Percentiles rank a stretch among this genome's conserved stretches.
These are phyloP conservation scores for Suhomyces faveliae DNA, from an alignment of 805 yeast genomes.

Conservation along the genomic window DNA sequence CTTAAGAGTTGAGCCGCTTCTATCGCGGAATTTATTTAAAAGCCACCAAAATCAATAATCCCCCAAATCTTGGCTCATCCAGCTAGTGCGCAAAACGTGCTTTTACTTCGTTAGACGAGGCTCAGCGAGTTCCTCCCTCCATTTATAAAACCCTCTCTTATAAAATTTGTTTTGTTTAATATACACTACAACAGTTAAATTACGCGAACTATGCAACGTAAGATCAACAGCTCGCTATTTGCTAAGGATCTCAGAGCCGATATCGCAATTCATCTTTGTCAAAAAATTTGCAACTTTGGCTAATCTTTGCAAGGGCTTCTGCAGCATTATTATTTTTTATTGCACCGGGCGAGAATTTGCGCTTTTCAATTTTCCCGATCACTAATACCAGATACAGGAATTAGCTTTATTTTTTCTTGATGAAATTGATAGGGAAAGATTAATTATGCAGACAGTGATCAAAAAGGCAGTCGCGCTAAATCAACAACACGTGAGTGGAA, in stretches of 20 bases:
- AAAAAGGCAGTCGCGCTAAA: neutral
- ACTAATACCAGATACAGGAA: neutral
- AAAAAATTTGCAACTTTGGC: neutral
- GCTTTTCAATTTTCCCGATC: neutral
- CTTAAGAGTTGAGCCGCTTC: neutral
- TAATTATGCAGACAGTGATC: neutral
- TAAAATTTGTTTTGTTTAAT: neutral
- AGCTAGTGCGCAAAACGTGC: neutral
- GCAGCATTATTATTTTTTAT: neutral
- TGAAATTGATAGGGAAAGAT: neutral
- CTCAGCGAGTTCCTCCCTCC: neutral
- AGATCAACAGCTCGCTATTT: neutral
- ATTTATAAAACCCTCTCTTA: no score
- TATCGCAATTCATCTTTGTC: neutral
- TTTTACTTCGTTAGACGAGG: neutral
- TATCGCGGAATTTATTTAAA: neutral
- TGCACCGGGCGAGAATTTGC: neutral
- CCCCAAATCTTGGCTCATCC: neutral
- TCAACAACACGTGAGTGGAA: no score
- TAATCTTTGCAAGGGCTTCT: neutral
- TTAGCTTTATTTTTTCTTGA: neutral
- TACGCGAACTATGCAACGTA: no score
- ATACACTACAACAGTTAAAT: neutral
- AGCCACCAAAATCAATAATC: neutral
- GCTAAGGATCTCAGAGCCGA: neutral